A percentile compares a stretch with the other conserved stretches of the same genome.
These are phyloP conservation scores for Tolypocladium paradoxum DNA, from an alignment of 2,329 filamentous ascomycete genomes.

Conservation along the genomic window DNA sequence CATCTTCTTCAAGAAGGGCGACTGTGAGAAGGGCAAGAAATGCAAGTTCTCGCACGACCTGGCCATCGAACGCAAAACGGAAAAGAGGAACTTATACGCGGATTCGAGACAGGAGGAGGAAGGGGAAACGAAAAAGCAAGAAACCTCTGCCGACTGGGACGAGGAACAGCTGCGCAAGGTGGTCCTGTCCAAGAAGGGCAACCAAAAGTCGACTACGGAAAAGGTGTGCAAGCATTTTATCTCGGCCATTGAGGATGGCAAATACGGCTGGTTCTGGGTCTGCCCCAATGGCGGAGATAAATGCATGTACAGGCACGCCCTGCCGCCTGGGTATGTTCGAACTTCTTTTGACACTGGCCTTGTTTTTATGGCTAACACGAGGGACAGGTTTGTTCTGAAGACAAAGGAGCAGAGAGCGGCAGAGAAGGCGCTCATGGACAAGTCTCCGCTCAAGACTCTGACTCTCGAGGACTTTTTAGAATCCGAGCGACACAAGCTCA, in stretches of 20 bases:
- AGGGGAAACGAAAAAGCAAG: conserved; percentile 70
- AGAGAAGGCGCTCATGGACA: conserved; percentile 92
- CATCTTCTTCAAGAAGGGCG: conserved; percentile 93
- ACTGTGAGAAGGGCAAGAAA: conserved; percentile 93
- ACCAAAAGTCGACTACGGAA: conserved; percentile 88
- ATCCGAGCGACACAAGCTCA: conserved; percentile 90
- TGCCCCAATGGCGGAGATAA: conserved; percentile 95
- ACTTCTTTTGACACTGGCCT: neutral
- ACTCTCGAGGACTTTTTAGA: conserved; percentile 97
- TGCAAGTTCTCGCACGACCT: conserved; percentile 97
- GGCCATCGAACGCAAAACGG: conserved; percentile 77
- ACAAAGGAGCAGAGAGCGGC: conserved; percentile 93
- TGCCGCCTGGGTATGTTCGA: conserved; percentile 75
- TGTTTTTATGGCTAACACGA: conserved; percentile 12
- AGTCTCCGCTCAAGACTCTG: conserved; percentile 85
- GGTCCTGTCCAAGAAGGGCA: conserved; percentile 91
- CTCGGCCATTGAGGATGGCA: conserved; percentile 91
- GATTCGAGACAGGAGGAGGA: conserved; percentile 64
- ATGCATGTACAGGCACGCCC: conserved; percentile 96
- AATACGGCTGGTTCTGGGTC: conserved; percentile 98
- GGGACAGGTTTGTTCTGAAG: conserved; percentile 77
- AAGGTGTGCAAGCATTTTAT: conserved; percentile 99
- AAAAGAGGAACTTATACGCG: conserved; percentile 85
- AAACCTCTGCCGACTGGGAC: conserved; percentile 95
- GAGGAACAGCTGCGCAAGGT: conserved; percentile 90